Percentiles rank a stretch among this genome's conserved stretches.
These are phyloP conservation scores for Botrytis tulipae DNA, from an alignment of 2,329 filamentous ascomycete species.

Conservation along the genomic window DNA sequence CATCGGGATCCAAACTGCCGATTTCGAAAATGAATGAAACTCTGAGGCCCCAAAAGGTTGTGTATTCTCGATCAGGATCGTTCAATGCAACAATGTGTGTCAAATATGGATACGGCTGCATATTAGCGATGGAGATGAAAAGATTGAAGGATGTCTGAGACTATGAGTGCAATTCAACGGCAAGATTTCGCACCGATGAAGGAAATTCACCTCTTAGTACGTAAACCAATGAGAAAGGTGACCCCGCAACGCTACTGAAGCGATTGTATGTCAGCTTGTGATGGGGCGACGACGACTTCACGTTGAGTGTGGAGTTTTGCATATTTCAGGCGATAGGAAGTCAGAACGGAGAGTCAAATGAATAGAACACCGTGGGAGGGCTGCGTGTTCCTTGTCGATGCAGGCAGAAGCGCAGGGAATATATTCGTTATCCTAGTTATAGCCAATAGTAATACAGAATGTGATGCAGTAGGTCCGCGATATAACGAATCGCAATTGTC, in stretches of 20 bases:
- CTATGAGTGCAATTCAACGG: neutral
- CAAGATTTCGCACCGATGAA: neutral
- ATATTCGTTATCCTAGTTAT: neutral
- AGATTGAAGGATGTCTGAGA: conserved; percentile 5
- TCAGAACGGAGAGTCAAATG: neutral
- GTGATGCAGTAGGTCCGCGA: neutral
- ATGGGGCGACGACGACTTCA: neutral
- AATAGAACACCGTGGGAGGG: neutral
- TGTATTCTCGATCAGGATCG: neutral
- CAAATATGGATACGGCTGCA: neutral
- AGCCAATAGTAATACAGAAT: conserved; percentile 9
- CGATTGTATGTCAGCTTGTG: neutral
- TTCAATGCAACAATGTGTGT: conserved; percentile 5
- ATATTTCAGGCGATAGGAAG: neutral
- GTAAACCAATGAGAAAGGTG: neutral
- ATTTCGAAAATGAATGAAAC: conserved; percentile 1
- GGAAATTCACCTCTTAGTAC: neutral
- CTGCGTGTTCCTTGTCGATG: neutral
- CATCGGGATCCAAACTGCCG: conserved; percentile 11
- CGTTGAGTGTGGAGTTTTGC: neutral
- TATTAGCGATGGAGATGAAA: conserved; percentile 4
- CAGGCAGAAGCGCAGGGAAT: neutral
- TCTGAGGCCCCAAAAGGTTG: neutral
- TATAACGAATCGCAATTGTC: neutral
- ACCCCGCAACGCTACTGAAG: conserved; percentile 2